Evolutionary conservation across 805 yeast species (phyloP).

Genomic region (Myxozyma lipomycoides): DNA sequence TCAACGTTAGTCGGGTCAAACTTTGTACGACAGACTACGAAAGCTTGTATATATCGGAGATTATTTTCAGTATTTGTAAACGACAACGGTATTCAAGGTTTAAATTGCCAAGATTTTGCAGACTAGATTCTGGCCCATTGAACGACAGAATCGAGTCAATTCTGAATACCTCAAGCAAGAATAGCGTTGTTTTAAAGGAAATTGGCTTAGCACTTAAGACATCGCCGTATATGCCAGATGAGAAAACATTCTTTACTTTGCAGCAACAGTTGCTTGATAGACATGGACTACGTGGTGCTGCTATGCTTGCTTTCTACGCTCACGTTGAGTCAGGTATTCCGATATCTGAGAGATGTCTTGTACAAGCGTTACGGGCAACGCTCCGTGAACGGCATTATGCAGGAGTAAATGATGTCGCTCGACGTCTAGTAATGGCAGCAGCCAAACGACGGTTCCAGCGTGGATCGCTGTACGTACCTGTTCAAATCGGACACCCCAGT

Average conservation of each 20-base stretch:
- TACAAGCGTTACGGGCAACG: neutral
- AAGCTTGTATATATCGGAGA: neutral
- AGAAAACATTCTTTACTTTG: slow-evolving; percentile 30
- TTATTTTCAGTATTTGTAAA: neutral
- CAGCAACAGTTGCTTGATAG: slow-evolving; percentile 27
- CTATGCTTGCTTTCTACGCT: slow-evolving; percentile 11
- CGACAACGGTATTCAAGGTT: neutral
- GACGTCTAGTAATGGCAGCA: neutral
- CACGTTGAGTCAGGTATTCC: slow-evolving; percentile 17
- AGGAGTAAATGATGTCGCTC: neutral
- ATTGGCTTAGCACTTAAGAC: slow-evolving; percentile 28
- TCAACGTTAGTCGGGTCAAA: neutral
- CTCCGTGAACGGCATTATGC: neutral
- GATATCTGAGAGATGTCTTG: neutral
- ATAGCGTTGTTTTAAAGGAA: neutral
- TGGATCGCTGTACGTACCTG: neutral
- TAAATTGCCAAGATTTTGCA: too few species aligned
- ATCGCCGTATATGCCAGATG: slow-evolving; percentile 29
- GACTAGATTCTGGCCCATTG: neutral
- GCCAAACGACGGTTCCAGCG: neutral
- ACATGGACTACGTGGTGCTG: slow-evolving; percentile 18
- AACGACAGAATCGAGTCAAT: neutral
- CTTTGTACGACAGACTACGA: neutral
- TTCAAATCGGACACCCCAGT: neutral
- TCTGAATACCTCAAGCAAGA: neutral